Percentiles rank a stretch among this genome's conserved stretches.
phyloP scores from a whole-genome alignment of 2,329 filamentous ascomycete species.

The Aureobasidium leucospermi region DNA sequence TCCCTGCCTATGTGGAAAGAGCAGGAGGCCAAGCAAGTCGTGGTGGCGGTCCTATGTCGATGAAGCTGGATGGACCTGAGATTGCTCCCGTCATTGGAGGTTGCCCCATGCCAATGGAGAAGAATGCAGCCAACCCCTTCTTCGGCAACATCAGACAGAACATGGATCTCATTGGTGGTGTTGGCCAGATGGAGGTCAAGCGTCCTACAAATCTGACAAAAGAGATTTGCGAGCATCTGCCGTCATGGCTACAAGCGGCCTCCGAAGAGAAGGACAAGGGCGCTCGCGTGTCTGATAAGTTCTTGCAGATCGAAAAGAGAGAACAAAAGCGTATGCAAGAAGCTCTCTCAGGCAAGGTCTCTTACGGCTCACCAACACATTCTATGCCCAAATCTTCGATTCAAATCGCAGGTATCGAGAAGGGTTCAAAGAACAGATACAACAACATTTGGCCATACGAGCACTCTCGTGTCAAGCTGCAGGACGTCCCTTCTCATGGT shows the following conservation, averaged over 20 bases:
- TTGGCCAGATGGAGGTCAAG: constrained; percentile 67
- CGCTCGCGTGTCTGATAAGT: constrained; percentile 72
- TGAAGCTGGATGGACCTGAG: constrained; percentile 47
- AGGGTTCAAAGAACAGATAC: constrained; percentile 91
- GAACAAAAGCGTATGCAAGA: constrained; percentile 92
- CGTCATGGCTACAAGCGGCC: constrained; percentile 68
- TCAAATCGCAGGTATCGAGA: constrained; percentile 85
- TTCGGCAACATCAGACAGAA: constrained; percentile 96
- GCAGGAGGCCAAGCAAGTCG: constrained; percentile 10
- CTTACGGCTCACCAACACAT: constrained; percentile 42
- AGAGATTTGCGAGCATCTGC: constrained; percentile 49
- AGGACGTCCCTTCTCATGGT: constrained; percentile 55
- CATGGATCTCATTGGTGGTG: constrained; percentile 87
- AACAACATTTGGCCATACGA: constrained; percentile 98
- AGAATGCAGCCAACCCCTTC: constrained; percentile 73
- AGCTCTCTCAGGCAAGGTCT: constrained; percentile 57
- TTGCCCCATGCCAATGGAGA: constrained; percentile 67
- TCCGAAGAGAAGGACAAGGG: constrained; percentile 63
- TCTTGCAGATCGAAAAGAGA: constrained; percentile 72
- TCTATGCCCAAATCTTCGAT: constrained; percentile 36
- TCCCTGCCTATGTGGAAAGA: constrained; percentile 56
- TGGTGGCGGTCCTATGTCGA: constrained; percentile 14
- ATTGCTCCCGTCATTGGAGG: constrained; percentile 80
- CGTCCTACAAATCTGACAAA: constrained; percentile 47
- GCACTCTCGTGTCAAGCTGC: constrained; percentile 77